Conservation (phyloP, 768 basidiomycete genomes). For the Porpolomopsis calyptriformis region DNA sequence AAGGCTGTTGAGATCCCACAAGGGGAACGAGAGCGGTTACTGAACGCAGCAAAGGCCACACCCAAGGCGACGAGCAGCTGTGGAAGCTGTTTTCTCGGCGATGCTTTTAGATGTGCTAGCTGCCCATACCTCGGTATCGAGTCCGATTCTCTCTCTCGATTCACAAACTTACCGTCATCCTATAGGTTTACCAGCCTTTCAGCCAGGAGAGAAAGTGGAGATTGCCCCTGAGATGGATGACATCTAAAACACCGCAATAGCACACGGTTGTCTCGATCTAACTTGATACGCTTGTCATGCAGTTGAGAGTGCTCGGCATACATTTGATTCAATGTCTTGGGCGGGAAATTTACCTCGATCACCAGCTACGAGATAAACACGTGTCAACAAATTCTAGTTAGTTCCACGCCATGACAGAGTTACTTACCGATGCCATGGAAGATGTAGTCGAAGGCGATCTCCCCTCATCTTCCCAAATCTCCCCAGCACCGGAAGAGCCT, state of each 20-base stretch:
- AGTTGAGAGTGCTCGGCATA: too few species aligned
- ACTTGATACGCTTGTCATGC: background rate
- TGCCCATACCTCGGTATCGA: slow-evolving; percentile 94
- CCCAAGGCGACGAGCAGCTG: slow-evolving; percentile 93
- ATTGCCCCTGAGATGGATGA: slow-evolving; percentile 52
- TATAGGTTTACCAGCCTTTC: slow-evolving; percentile 93
- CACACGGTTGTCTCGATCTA: background rate
- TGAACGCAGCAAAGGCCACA: slow-evolving; percentile 56
- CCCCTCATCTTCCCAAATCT: slow-evolving; percentile 8
- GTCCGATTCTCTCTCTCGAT: slow-evolving; percentile 22
- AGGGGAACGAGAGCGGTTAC: slow-evolving; percentile 53
- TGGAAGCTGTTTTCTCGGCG: slow-evolving; percentile 94
- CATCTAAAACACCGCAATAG: slow-evolving; percentile 5
- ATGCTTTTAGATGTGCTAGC: slow-evolving; percentile 92
- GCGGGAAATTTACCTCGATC: too few species aligned
- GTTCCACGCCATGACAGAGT: slow-evolving; percentile 19
- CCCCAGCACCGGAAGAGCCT: slow-evolving; percentile 21
- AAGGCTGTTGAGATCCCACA: slow-evolving; percentile 46
- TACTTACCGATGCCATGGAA: slow-evolving; percentile 23
- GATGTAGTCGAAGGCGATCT: slow-evolving; percentile 17
- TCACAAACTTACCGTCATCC: slow-evolving; percentile 9
- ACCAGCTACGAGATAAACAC: slow-evolving; percentile 5
- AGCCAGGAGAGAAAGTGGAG: slow-evolving; percentile 96
- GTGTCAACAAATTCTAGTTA: slow-evolving; percentile 1
- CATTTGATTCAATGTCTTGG: too few species aligned